Evolutionary conservation across 768 basidiomycete genomes (phyloP).

Genomic region (Termitomyces sp.): DNA sequence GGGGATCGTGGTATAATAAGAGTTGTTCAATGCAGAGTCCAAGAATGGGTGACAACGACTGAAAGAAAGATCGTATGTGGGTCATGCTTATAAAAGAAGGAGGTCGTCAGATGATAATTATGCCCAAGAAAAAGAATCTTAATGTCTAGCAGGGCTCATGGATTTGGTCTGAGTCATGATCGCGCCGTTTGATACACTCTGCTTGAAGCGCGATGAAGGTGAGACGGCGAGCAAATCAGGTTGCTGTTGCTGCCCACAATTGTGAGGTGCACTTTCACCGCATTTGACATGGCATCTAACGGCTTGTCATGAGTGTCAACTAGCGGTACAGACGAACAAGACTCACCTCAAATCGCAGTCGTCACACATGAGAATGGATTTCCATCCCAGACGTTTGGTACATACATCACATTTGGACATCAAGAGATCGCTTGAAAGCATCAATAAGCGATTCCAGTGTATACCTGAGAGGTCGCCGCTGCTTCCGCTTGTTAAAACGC

Average conservation of each 20-base stretch:
- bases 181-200: constrained; percentile 26
- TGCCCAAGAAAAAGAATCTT: not conserved
- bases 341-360: constrained; percentile 75
- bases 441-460: constrained; percentile 70
- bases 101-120: not conserved
- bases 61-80: not conserved
- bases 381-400: constrained; percentile 78
- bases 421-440: constrained; percentile 69
- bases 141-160: constrained; percentile 18
- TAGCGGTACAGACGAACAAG: constrained; percentile 3
- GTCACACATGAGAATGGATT: constrained; percentile 81
- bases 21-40: not conserved
- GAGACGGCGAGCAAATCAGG: constrained; percentile 24
- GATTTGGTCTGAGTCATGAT: constrained; percentile 23
- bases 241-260: constrained; percentile 52
- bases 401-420: constrained; percentile 82
- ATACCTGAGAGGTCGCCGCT: constrained; percentile 19
- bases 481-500: constrained; percentile 20
- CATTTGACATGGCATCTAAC: constrained; percentile 81
- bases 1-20: not conserved
- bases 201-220: constrained; percentile 35
- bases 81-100: not conserved
- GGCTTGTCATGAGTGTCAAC: constrained; percentile 2
- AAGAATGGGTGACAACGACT: not conserved
- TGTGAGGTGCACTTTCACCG: constrained; percentile 73